Conservation (phyloP, 108 stramenopile species). For the Mayamaea pseudoterrestris region DNA sequence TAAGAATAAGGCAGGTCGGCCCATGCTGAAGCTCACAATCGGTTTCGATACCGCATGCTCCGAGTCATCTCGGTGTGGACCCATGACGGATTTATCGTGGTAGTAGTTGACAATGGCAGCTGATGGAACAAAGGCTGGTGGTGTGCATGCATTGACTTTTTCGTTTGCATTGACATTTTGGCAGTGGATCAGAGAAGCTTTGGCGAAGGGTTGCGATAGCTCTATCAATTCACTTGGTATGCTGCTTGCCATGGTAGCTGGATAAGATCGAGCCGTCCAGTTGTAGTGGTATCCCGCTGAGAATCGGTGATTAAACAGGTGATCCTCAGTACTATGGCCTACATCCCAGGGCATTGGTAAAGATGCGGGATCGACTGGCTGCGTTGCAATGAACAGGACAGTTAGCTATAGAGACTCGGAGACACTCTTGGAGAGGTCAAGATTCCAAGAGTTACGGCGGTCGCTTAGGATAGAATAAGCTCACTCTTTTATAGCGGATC, state of each 20-base stretch:
- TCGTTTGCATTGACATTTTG: background rate
- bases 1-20: slow-evolving; percentile 46
- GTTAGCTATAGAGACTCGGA: too few species aligned
- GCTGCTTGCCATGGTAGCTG: slow-evolving; percentile 20
- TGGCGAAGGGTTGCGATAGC: slow-evolving; percentile 22
- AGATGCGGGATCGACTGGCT: too few species aligned
- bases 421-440: too few species aligned
- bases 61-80: slow-evolving; percentile 54
- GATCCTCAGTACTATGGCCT: too few species aligned
- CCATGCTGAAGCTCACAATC: slow-evolving; percentile 39
- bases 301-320: too few species aligned
- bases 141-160: background rate
- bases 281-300: slow-evolving; percentile 62
- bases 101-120: slow-evolving; percentile 68
- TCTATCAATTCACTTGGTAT: slow-evolving; percentile 26
- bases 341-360: too few species aligned
- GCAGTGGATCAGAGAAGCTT: slow-evolving; percentile 4
- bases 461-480: too few species aligned
- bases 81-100: slow-evolving; percentile 38
- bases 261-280: slow-evolving; percentile 39
- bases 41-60: slow-evolving; percentile 48
- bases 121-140: slow-evolving; percentile 19
- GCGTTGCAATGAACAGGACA: too few species aligned
- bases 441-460: too few species aligned
- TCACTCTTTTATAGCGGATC: too few species aligned